Base-by-base conservation (phyloP, 2,329 filamentous ascomycete species). In the Phaeoacremonium minimum region DNA sequence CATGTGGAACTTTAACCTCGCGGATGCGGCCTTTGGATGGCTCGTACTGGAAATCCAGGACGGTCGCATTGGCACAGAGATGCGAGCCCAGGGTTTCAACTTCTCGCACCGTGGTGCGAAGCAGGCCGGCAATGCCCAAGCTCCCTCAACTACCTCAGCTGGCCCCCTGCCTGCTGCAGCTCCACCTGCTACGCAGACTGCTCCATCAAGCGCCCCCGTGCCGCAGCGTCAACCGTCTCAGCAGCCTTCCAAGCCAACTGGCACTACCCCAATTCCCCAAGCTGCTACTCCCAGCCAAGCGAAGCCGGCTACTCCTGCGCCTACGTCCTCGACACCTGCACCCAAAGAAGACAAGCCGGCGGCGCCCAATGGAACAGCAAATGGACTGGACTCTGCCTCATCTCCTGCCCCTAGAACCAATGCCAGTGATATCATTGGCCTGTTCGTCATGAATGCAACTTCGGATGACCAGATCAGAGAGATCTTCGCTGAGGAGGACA, bases 1-100 rank as follows among this genome's bases (percentile, higher is more conserved):
- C 61, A 97, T 97, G 93, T 98, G 93, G 93, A 98, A 98, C 64
- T 98, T 98, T 68, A 97, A 97, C 62, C 66, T 98, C 47, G 93
- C 93, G 18, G 93, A 98, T 68, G 93, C 93, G 37, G 91, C 93
- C 15, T 98, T 97, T 59, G 93, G 93, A 43, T 98, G 89, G 73
- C 73, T 98, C 35, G 89, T 97, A 13, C 67, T 98, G 40, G 93
- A 98, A 60, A 84, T 98, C 42, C 93, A 98, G 57, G 87, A 89
- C 55, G 93, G 93, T 35, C 83, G 93, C 30, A 97, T 98, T 50
- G 93, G 90, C 32, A 98, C 93, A 0, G 93, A 98, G 66, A 98
- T 98, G 93, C 83, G 89, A 45, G 93, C 93, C 15, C 93, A 98
- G 57, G 93, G 93, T 29, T 98, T 98, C 77, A 98, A 98, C 74